These are phyloP conservation scores for Scheffersomyces illinoinensis DNA, from an alignment of 1,139 yeast genomes.

Conservation along the genomic window DNA sequence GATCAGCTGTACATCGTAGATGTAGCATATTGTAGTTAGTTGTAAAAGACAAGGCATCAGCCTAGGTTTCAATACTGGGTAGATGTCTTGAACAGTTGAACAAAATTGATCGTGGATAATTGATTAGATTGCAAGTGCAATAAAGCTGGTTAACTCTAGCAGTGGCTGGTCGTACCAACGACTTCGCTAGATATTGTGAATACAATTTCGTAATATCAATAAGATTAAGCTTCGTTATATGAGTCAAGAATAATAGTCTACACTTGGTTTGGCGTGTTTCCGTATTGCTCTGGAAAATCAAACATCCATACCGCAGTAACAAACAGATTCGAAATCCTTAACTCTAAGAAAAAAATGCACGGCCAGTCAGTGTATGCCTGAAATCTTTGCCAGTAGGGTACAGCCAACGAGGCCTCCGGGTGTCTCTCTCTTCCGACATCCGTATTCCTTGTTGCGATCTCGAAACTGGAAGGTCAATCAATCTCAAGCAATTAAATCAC, in stretches of 20 bases:
- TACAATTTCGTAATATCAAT: no score
- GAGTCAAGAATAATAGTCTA: not conserved
- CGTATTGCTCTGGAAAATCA: not conserved
- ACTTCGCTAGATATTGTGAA: no score
- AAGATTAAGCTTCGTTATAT: no score
- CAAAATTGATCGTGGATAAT: not conserved
- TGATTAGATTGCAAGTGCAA: not conserved
- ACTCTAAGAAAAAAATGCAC: no score
- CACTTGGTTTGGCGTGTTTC: not conserved
- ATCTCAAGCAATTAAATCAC: not conserved
- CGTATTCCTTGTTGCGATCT: not conserved
- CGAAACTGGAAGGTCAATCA: not conserved
- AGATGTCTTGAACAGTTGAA: not conserved
- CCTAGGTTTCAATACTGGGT: not conserved
- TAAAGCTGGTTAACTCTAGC: no score
- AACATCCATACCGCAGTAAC: not conserved
- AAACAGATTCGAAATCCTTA: no score
- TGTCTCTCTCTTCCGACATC: not conserved
- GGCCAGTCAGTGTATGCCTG: no score
- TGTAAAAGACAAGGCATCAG: not conserved
- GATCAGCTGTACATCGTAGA: constrained; percentile 60
- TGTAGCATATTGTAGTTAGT: not conserved
- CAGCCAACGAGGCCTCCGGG: not conserved
- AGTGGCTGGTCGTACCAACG: no score
- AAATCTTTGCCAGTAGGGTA: no score